Base-by-base conservation (phyloP, 1,139 yeast species). In the Sugiyamaella novakii region DNA sequence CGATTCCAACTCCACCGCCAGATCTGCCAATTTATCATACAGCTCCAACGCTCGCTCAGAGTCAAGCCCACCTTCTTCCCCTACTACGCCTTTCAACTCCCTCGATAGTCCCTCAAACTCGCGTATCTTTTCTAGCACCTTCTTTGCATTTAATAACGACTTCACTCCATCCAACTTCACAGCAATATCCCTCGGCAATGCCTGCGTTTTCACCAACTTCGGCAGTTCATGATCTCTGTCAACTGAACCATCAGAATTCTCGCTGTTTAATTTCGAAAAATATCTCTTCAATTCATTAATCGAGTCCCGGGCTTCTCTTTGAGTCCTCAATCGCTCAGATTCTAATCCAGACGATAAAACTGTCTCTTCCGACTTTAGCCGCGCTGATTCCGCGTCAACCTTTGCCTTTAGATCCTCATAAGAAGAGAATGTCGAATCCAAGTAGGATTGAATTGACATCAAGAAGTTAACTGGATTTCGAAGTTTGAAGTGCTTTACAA, bases 391-490 rank as follows among this genome's bases (percentile, higher is more conserved):
- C 11, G 43, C 37, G 24, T 61, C 65, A 5, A 59, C 48, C n/a
- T 49, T 46, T 2, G 41, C 18, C 3, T 51, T 29, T n/a, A 61
- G 47, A 15, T 29, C 50, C 19, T 54, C 57, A 18, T 51, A 47
- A 2, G 55, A 48, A 21, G 55, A 51, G 40, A 61, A 57, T 22
- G 48, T 54, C 28, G 49, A 44, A 33, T 60, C 55, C 33, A 60
- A 47, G 40, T 51, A 56, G 10, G 46, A 25, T 35, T 50, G 47
- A 24, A 47, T 36, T 14, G 43, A 40, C 47, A 43, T 43, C 15
- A 33, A 37, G 24, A n/a, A n/a, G n/a, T n/a, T n/a, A n/a, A n/a
- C n/a, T n/a, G n/a, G n/a, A n/a, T n/a, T n/a, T n/a, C n/a, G n/a
- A n/a, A n/a, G n/a, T n/a, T n/a, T n/a, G n/a, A n/a, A n/a, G n/a